Evolutionary conservation across 768 basidiomycete species (phyloP).

Genomic region (Termitomyces sp.): DNA sequence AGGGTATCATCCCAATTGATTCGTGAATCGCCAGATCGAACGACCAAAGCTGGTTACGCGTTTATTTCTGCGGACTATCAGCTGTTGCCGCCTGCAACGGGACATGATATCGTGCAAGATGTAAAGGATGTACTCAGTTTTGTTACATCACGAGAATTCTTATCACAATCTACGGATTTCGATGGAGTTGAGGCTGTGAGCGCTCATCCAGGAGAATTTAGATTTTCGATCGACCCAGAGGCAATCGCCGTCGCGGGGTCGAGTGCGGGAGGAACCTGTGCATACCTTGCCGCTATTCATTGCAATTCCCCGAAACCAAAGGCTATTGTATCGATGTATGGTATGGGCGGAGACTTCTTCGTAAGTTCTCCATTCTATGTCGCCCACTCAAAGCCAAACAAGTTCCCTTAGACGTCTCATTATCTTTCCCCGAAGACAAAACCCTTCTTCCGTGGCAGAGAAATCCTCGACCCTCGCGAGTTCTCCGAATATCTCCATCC

Average conservation of each 20-base stretch:
- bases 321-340: conserved; percentile 54
- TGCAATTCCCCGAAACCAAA: conserved; percentile 42
- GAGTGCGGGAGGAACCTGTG: conserved; percentile 60
- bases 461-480: conserved; percentile 42
- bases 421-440: conserved; percentile 41
- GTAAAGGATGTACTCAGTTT: conserved; percentile 50
- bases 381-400: background rate
- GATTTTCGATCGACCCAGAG: conserved; percentile 33
- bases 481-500: conserved; percentile 47
- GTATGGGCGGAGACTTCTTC: conserved; percentile 57
- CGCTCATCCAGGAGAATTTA: background rate
- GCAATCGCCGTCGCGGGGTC: conserved; percentile 48
- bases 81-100: conserved; percentile 48
- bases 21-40: conserved; percentile 33
- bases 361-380: conserved; percentile 19
- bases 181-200: background rate
- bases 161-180: conserved; percentile 4
- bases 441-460: conserved; percentile 50
- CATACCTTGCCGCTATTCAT: conserved; percentile 54
- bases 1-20: background rate
- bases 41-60: conserved; percentile 39
- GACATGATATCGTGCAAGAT: conserved; percentile 53
- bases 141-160: conserved; percentile 21
- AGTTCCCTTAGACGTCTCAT: conserved; percentile 36
- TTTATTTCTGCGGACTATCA: conserved; percentile 64